Evolutionary conservation across 1,284 basidiomycete genomes (phyloP), one percentile per base, ranked within the genome.

Genomic region (Rhodotorula sp.): DNA sequence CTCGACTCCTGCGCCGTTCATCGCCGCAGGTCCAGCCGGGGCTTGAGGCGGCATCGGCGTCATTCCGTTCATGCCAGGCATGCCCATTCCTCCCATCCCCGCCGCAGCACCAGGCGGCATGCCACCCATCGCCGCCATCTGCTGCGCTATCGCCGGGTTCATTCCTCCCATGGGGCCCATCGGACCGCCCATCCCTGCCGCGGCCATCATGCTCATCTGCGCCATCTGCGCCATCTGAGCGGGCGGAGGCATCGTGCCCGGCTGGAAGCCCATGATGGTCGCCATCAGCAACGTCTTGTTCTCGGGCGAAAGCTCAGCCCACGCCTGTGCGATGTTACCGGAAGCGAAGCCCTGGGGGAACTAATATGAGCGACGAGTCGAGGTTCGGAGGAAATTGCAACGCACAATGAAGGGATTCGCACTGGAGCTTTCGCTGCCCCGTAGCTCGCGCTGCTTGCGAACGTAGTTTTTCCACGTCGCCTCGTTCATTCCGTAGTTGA

Each of bases 401-500:
- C 81, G 76, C 59, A 81, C 81, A 64, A 81, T 67, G 56, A 76
- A 77, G 16, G 76, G 73, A 65, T 77, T 75, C 16, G 79, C 73
- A 4, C 79, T 69, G 1, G 81, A 88, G 62, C 86, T 86, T 10
- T 91, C 89, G 62, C 89, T 82, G 59, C 92, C 89, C 4, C 89
- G 88, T 74, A 95, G 83, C 68, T 91, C 89, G 52, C 89, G 84
- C 77, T 94, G 85, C 76, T 91, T 88, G 79, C 90, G 88, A 76
- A 91, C 90, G 80, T 94, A 99, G 56, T 89, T 87, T 75, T 91
- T 90, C 92, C 94, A 99, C 26, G 89, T 90, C 20, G 92, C 86
- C 81, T 99, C 96, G 80, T 99, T 95, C 79, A 99, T 99, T 0
- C 96, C 96, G 77, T 97, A 99, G 81, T 99, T 99, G 83, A 99